phyloP scores from a whole-genome alignment of 139 green algal species.

The Pleodorina starrii region DNA sequence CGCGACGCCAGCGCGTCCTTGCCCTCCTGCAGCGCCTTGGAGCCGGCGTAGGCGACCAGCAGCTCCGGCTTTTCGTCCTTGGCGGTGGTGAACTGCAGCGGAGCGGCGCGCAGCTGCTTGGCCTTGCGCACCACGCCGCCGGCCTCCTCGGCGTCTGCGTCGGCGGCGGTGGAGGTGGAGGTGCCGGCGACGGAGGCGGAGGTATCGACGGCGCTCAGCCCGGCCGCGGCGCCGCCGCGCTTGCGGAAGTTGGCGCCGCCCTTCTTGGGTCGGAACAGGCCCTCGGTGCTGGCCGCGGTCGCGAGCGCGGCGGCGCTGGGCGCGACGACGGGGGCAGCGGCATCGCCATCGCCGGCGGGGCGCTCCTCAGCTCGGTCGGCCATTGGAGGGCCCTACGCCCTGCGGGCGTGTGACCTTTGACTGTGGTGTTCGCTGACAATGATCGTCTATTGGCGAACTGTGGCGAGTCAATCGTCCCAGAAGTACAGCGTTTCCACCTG shows the following conservation, averaged over 20 bases:
- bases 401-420: too few relatives aligned
- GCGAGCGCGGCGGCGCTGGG: conserved; percentile 37
- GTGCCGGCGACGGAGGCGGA: neutral
- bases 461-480: too few relatives aligned
- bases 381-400: too few relatives aligned
- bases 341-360: too few relatives aligned
- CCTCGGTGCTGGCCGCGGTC: neutral
- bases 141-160: conserved; percentile 32
- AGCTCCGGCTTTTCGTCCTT: conserved; percentile 45
- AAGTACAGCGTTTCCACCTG: too few relatives aligned
- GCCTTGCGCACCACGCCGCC: conserved; percentile 64
- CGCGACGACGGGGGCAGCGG: neutral
- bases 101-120: conserved; percentile 63
- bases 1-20: conserved; percentile 76
- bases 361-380: neutral
- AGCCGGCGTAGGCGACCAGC: conserved; percentile 58
- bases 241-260: conserved; percentile 78
- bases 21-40: conserved; percentile 33
- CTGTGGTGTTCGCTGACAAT: too few relatives aligned
- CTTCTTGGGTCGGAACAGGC: conserved; percentile 59
- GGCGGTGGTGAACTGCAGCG: conserved; percentile 70
- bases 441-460: too few relatives aligned
- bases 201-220: conserved; percentile 40
- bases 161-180: neutral
- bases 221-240: conserved; percentile 56